A percentile compares a stretch with the other conserved stretches of the same genome.
phyloP scores from a whole-genome alignment of 805 yeast genomes.

The Candida morakotiae region DNA sequence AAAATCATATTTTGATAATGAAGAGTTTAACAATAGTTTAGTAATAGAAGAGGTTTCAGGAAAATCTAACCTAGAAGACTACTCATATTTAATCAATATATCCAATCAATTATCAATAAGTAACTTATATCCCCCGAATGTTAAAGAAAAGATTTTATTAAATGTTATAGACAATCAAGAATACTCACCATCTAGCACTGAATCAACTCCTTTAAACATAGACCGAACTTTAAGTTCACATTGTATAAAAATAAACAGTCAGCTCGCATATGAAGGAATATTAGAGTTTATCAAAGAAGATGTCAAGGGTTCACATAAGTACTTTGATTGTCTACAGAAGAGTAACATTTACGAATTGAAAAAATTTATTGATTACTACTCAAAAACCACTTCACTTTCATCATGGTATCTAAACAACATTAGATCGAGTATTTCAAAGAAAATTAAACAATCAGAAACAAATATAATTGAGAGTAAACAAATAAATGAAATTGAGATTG shows the following conservation, averaged over 20 bases:
- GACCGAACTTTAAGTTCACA: slow-evolving; percentile 15
- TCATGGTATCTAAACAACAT: slow-evolving; percentile 21
- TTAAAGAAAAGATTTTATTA: slow-evolving; percentile 22
- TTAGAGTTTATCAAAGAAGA: slow-evolving; percentile 24
- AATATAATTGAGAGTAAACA: slow-evolving; percentile 13
- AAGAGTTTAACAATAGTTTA: slow-evolving; percentile 11
- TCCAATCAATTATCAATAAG: slow-evolving; percentile 8
- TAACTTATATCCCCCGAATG: slow-evolving; percentile 9
- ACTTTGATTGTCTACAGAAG: slow-evolving; percentile 23
- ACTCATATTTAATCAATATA: slow-evolving; percentile 6
- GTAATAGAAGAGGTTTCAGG: slow-evolving; percentile 13
- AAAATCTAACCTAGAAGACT: slow-evolving; percentile 9
- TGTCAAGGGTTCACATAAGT: slow-evolving; percentile 27
- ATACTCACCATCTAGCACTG: slow-evolving; percentile 32
- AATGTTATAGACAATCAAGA: slow-evolving; percentile 36
- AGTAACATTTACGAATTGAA: slow-evolving; percentile 33
- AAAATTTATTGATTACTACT: slow-evolving; percentile 26
- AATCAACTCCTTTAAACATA: slow-evolving; percentile 22
- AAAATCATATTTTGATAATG: slow-evolving; percentile 4
- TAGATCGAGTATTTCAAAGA: slow-evolving; percentile 9
- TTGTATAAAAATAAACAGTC: slow-evolving; percentile 30
- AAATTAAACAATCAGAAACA: slow-evolving; percentile 13
- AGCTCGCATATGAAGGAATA: slow-evolving; percentile 25
- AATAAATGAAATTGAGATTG: slow-evolving; percentile 20
- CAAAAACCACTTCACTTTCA: slow-evolving; percentile 20